Conservation (phyloP, 163 green algal species). For the Picocystis sp. region DNA sequence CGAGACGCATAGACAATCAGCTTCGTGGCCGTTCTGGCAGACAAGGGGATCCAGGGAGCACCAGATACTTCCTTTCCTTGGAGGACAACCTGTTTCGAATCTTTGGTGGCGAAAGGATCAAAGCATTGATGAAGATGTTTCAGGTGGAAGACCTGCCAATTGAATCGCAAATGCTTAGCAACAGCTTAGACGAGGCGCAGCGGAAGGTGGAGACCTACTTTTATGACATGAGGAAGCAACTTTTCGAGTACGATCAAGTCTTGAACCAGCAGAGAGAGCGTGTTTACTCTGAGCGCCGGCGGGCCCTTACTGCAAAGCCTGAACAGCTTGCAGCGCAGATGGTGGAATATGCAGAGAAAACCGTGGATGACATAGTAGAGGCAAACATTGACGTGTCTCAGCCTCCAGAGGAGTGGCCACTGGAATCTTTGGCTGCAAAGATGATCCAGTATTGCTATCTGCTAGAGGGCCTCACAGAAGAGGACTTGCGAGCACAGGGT, state of each 20-base stretch:
- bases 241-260: conserved; percentile 88
- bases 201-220: conserved; percentile 90
- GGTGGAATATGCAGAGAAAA: conserved; percentile 80
- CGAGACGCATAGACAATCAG: conserved; percentile 92
- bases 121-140: conserved; percentile 69
- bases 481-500: conserved; percentile 21
- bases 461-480: conserved; percentile 46
- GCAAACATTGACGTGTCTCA: conserved; percentile 66
- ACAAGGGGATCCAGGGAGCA: conserved; percentile 81
- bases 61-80: conserved; percentile 84
- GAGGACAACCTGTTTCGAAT: conserved; percentile 87
- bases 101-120: conserved; percentile 52
- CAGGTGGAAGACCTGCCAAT: conserved; percentile 89
- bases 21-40: conserved; percentile 56
- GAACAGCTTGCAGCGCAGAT: conserved; percentile 46
- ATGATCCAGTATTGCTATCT: conserved; percentile 83
- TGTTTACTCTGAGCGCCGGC: conserved; percentile 69
- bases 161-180: conserved; percentile 85
- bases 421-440: conserved; percentile 65
- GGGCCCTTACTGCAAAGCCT: conserved; percentile 41
- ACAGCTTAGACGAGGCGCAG: conserved; percentile 80
- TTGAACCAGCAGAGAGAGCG: conserved; percentile 95
- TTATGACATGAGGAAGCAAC: conserved; percentile 76
- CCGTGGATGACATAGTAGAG: conserved; percentile 88
- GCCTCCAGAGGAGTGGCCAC: conserved; percentile 52